Base-by-base conservation (phyloP, 352 stramenopile genomes). In the Phytophthora tubulina region DNA sequence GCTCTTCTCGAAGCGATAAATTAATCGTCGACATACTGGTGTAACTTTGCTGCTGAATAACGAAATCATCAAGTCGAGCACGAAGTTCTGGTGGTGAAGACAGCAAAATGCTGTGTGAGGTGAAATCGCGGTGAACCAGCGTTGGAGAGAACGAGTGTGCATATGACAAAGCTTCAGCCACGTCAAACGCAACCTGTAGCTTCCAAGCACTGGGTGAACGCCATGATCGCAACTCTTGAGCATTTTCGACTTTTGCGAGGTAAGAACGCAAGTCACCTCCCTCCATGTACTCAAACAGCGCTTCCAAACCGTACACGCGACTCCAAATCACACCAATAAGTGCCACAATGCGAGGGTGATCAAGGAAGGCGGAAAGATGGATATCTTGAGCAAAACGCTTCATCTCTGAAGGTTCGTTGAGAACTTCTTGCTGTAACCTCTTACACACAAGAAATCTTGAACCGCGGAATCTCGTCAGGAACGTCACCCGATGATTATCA, bases 241-340 rank as follows among this genome's bases (percentile, higher is more conserved):
- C 13, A 33, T 50, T n/a, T 30, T 70, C 56, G 10, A 64, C 44
- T 52, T 67, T 15, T 8, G 70, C 62, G 10, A 92, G 58, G 55
- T 80, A 80, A 14, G 62, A 73, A n/a, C 78, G 63, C 39, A 93
- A 33, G 33, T 90, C 70, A 10, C 84, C 83, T 46, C 77, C 72
- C 7, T 87, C 74, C 81, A 91, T 86, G 70, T 88, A 93, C 73
- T 91, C 83, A 54, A 84, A 84, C 6, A 93, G 57, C 27, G 78
- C 85, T 42, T 88, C 77, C 2, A 90, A 59, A 32, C 86, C 83
- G 5, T 78, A 75, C 27, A 74, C 52, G 27, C 63, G 80, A 7
- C 75, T 85, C 78, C 75, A 90, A 45, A 75, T 54, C 2, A 87
- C 70, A 7, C 84, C 84, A 0, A 92, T 54, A 32, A 90, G 79